These are phyloP conservation scores for Mycena amicta DNA, from an alignment of 768 basidiomycete genomes.

Conservation along the genomic window DNA sequence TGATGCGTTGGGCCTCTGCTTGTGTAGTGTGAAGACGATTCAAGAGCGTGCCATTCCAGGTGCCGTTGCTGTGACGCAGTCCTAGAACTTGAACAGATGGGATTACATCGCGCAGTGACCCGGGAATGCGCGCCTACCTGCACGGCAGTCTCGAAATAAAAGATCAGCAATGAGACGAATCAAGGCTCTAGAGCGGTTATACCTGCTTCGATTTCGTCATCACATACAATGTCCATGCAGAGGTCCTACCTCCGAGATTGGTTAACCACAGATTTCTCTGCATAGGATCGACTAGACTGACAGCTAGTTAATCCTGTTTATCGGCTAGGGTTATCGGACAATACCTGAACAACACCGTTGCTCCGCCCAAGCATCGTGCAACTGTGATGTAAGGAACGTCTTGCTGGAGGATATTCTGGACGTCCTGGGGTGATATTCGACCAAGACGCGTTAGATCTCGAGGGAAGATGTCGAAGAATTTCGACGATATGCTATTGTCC, in stretches of 20 bases:
- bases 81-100: conserved; percentile 37
- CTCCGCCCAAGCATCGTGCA: conserved; percentile 51
- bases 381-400: conserved; percentile 12
- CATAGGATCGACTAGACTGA: conserved; percentile 50
- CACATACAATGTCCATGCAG: neutral
- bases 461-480: conserved; percentile 48
- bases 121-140: too few relatives aligned
- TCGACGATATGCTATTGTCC: conserved; percentile 46
- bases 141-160: conserved; percentile 49
- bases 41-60: conserved; percentile 46
- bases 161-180: neutral
- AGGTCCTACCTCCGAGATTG: conserved; percentile 46
- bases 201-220: too few relatives aligned
- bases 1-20: conserved; percentile 50
- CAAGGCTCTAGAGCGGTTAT: neutral
- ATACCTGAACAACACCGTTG: conserved; percentile 48
- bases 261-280: conserved; percentile 58
- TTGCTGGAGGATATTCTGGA: conserved; percentile 14
- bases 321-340: neutral
- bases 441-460: conserved; percentile 22
- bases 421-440: conserved; percentile 12
- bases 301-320: neutral
- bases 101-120: too few relatives aligned
- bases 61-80: conserved; percentile 32
- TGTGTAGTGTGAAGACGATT: conserved; percentile 46